A percentile compares a stretch with the other conserved stretches of the same genome.
Conservation (phyloP, 371 early-diverging fungal species). For the Saksenaea oblongispora region DNA sequence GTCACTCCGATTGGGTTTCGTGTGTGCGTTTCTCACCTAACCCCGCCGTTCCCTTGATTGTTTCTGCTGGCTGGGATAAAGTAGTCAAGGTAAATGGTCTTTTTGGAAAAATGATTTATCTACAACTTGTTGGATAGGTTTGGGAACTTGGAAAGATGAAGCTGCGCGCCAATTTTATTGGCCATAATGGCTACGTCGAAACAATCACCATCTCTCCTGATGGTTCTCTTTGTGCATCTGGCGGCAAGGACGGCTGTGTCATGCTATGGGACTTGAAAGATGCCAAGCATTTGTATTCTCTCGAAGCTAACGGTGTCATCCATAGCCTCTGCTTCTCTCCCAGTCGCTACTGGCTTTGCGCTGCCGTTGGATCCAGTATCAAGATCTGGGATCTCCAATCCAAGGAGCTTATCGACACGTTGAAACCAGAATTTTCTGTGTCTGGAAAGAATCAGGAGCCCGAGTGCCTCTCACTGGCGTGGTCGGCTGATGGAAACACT, state of each 20-base stretch:
- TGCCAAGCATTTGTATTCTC: constrained; percentile 94
- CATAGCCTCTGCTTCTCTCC: constrained; percentile 93
- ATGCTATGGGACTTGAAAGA: constrained; percentile 98
- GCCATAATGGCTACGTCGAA: constrained; percentile 91
- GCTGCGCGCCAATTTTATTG: constrained; percentile 93
- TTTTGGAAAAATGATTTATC: neutral
- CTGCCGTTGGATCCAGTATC: constrained; percentile 87
- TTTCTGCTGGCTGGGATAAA: constrained; percentile 95
- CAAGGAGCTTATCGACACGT: constrained; percentile 88
- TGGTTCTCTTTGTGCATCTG: constrained; percentile 96
- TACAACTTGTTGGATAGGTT: constrained; percentile 56
- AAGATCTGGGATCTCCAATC: constrained; percentile 96
- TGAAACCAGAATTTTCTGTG: constrained; percentile 75
- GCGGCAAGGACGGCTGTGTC: constrained; percentile 94
- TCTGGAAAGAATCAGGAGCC: constrained; percentile 68
- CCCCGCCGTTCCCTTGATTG: constrained; percentile 87
- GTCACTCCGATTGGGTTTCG: constrained; percentile 93
- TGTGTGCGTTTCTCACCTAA: constrained; percentile 95
- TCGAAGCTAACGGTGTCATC: constrained; percentile 88
- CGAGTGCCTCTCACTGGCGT: constrained; percentile 84
- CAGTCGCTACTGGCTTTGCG: constrained; percentile 97
- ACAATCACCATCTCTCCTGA: constrained; percentile 94
- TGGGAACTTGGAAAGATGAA: constrained; percentile 94
- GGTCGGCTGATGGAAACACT: constrained; percentile 93
- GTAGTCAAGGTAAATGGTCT: constrained; percentile 80